Percentiles rank a stretch among this genome's conserved stretches.
These are phyloP conservation scores for Yamadazyma takamatsuzukensis DNA, from an alignment of 805 yeast species.

Conservation along the genomic window DNA sequence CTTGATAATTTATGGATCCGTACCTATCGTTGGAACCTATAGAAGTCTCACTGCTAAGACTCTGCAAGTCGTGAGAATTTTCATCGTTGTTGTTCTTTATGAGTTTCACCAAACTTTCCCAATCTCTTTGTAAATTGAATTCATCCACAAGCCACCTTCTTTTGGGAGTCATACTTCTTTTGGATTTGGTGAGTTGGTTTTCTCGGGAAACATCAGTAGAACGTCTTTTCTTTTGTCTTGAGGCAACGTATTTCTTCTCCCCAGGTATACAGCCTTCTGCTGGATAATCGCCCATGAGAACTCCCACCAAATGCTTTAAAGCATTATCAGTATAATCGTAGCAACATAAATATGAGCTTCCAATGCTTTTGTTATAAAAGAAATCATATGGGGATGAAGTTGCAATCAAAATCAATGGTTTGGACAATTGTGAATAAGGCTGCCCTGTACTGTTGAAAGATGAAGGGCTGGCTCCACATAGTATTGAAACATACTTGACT, in stretches of 20 bases:
- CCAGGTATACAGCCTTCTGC: constrained; percentile 59
- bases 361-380: constrained; percentile 50
- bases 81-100: constrained; percentile 37
- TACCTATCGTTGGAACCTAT: constrained; percentile 8
- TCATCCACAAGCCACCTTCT: constrained; percentile 58
- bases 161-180: constrained; percentile 21
- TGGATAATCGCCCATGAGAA: constrained; percentile 50
- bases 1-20: constrained; percentile 18
- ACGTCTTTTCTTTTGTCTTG: constrained; percentile 20
- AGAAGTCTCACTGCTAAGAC: constrained; percentile 13
- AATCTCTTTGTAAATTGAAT: constrained; percentile 47
- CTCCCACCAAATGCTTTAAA: constrained; percentile 45
- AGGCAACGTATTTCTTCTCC: constrained; percentile 33
- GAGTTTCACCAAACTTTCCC: constrained; percentile 43
- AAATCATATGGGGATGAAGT: constrained; percentile 63
- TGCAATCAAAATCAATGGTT: constrained; percentile 57
- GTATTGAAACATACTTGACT: constrained; percentile 52
- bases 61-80: constrained; percentile 9
- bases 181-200: constrained; percentile 2
- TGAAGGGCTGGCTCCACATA: constrained; percentile 47
- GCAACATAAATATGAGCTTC: constrained; percentile 56
- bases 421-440: constrained; percentile 27
- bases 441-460: constrained; percentile 18
- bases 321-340: constrained; percentile 57
- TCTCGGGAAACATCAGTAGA: constrained; percentile 7